Conservation (phyloP, 108 stramenopile genomes). For the Licmophora abbreviata region DNA sequence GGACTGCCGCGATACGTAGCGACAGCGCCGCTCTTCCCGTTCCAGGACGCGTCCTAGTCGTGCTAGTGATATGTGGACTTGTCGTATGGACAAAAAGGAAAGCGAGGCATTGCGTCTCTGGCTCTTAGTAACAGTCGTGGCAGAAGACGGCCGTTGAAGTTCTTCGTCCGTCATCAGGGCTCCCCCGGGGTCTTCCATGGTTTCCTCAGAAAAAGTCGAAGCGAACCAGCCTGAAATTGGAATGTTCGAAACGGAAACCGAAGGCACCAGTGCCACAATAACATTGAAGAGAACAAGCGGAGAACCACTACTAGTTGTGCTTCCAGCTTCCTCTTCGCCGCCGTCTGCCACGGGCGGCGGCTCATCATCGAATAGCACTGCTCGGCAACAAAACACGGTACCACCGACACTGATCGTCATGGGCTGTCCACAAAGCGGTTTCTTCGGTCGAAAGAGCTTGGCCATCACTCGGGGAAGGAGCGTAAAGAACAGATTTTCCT, state of each 20-base stretch:
- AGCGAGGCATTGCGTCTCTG: slow-evolving; percentile 8
- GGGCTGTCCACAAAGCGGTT: slow-evolving; percentile 67
- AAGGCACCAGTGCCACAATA: slow-evolving; percentile 59
- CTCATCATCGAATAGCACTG: slow-evolving; percentile 49
- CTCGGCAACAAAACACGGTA: slow-evolving; percentile 78
- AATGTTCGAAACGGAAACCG: neutral
- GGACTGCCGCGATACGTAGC: slow-evolving; percentile 62
- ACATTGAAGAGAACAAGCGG: slow-evolving; percentile 58
- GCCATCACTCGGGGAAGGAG: slow-evolving; percentile 67
- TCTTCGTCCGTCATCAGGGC: neutral
- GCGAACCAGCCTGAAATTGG: slow-evolving; percentile 23
- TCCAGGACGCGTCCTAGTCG: slow-evolving; percentile 63
- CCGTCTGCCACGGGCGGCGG: slow-evolving; percentile 3
- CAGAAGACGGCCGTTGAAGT: neutral
- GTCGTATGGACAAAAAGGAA: slow-evolving; percentile 40
- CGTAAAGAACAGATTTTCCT: slow-evolving; percentile 72
- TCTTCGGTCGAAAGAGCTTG: slow-evolving; percentile 80
- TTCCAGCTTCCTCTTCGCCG: slow-evolving; percentile 11
- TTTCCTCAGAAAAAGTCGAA: neutral
- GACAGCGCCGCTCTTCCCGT: slow-evolving; percentile 71
- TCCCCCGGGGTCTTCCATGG: neutral
- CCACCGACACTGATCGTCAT: slow-evolving; percentile 68
- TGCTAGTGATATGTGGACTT: slow-evolving; percentile 65
- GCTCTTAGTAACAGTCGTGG: neutral
- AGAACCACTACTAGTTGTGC: slow-evolving; percentile 6